phyloP scores from a whole-genome alignment of 768 basidiomycete genomes.

The Tulasnella sp. region DNA sequence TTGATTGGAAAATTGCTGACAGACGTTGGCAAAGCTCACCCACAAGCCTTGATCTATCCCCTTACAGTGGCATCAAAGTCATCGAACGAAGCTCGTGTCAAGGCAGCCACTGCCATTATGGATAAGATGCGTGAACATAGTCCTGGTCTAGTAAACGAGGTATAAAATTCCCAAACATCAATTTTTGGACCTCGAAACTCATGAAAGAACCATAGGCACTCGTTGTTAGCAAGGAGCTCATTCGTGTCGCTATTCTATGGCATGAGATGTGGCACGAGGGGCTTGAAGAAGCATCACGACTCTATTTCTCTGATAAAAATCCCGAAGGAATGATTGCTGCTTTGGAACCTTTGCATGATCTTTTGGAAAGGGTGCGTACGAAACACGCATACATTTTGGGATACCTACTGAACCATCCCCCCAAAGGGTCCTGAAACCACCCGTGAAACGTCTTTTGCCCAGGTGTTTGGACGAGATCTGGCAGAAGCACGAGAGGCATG shows the following conservation, averaged over 20 bases:
- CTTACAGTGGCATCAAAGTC: constrained; percentile 96
- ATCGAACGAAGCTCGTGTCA: constrained; percentile 65
- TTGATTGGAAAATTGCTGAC: constrained; percentile 80
- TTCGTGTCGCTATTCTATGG: constrained; percentile 96
- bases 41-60: constrained; percentile 91
- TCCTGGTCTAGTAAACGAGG: constrained; percentile 74
- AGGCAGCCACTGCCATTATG: constrained; percentile 79
- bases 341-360: constrained; percentile 82
- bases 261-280: constrained; percentile 99
- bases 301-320: constrained; percentile 95
- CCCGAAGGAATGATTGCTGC: constrained; percentile 93
- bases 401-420: not conserved
- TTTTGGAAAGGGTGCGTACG: constrained; percentile 66
- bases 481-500: constrained; percentile 87
- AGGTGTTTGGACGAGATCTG: constrained; percentile 86
- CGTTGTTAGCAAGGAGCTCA: constrained; percentile 84
- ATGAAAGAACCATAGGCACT: constrained; percentile 40
- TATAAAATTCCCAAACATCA: constrained; percentile 23
- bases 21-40: constrained; percentile 92
- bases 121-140: constrained; percentile 89
- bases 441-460: constrained; percentile 87
- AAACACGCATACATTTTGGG: not conserved
- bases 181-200: constrained; percentile 10
- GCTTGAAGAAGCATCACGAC: constrained; percentile 88
- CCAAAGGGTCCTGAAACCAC: constrained; percentile 84